These are phyloP conservation scores for Colletotrichum chlorophyti DNA, from an alignment of 2,329 filamentous ascomycete genomes.

Conservation along the genomic window DNA sequence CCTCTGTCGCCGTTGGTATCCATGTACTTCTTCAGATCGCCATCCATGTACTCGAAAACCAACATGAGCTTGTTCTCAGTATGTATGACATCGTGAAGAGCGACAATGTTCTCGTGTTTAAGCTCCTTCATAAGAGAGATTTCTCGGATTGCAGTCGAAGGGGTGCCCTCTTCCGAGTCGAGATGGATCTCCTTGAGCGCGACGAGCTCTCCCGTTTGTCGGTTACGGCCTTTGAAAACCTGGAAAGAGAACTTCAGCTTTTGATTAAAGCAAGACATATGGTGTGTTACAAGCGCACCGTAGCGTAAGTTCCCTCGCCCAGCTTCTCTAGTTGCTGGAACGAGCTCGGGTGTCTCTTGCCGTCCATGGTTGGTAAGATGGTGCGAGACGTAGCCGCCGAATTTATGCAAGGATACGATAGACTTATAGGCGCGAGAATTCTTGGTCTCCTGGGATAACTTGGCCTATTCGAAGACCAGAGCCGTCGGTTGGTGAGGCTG, in stretches of 20 bases:
- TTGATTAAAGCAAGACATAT: not conserved
- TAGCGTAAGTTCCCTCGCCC: conserved; percentile 98
- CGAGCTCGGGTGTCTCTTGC: conserved; percentile 89
- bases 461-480: too few relatives aligned
- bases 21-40: conserved; percentile 99
- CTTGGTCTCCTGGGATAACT: too few relatives aligned
- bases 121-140: conserved; percentile 99
- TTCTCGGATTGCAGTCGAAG: conserved; percentile 95
- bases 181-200: conserved; percentile 99
- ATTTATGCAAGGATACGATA: too few relatives aligned
- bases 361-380: conserved; percentile 71
- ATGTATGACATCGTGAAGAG: conserved; percentile 97
- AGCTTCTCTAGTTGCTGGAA: conserved; percentile 99
- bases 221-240: conserved; percentile 98
- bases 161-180: conserved; percentile 97
- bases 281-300: conserved; percentile 62
- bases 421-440: too few relatives aligned
- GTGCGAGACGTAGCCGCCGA: not conserved
- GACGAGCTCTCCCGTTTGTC: conserved; percentile 95
- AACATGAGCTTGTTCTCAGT: conserved; percentile 99
- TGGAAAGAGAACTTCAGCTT: conserved; percentile 42
- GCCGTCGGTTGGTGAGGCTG: too few relatives aligned
- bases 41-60: conserved; percentile 99
- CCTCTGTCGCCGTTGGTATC: conserved; percentile 90
- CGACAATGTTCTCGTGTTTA: conserved; percentile 98